Evolutionary conservation across 148 eudicot species (phyloP).

Genomic region (Chenopodium formosanum): DNA sequence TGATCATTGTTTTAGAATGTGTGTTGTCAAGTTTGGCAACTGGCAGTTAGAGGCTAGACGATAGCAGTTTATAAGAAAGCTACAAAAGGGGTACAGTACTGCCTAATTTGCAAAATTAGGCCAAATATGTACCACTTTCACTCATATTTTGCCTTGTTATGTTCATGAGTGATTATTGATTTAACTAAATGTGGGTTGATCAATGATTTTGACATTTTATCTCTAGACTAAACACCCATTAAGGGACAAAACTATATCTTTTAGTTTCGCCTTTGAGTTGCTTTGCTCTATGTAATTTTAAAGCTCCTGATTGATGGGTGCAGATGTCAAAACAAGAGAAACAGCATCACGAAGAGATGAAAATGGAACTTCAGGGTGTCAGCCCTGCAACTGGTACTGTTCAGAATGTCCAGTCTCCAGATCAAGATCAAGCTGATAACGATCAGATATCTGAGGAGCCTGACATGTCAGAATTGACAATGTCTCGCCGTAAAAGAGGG

Average conservation of each 20-base stretch:
- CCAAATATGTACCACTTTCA: too few species aligned
- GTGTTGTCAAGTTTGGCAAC: too few species aligned
- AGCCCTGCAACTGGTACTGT: conserved; percentile 18
- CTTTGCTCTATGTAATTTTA: not conserved
- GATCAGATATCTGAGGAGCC: conserved; percentile 39
- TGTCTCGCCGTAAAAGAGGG: conserved; percentile 56
- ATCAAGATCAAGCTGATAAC: conserved; percentile 34
- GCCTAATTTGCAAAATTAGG: too few species aligned
- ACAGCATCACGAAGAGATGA: conserved; percentile 68
- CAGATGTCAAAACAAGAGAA: conserved; percentile 57
- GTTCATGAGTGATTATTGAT: too few species aligned
- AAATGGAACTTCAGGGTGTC: conserved; percentile 53
- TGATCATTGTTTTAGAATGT: too few species aligned
- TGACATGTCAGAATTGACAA: conserved; percentile 40
- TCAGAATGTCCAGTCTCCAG: conserved; percentile 30
- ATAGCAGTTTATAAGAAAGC: too few species aligned
- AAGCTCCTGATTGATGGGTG: conserved; percentile 8
- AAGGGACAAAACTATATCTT: not conserved
- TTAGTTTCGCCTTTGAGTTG: not conserved
- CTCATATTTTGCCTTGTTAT: too few species aligned
- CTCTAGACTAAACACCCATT: not conserved
- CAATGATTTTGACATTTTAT: not conserved
- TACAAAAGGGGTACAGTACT: too few species aligned
- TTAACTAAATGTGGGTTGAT: not conserved
- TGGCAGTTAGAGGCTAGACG: not conserved